Base-by-base conservation (phyloP, 2,329 filamentous ascomycete species). In the Septoria petroselini region DNA sequence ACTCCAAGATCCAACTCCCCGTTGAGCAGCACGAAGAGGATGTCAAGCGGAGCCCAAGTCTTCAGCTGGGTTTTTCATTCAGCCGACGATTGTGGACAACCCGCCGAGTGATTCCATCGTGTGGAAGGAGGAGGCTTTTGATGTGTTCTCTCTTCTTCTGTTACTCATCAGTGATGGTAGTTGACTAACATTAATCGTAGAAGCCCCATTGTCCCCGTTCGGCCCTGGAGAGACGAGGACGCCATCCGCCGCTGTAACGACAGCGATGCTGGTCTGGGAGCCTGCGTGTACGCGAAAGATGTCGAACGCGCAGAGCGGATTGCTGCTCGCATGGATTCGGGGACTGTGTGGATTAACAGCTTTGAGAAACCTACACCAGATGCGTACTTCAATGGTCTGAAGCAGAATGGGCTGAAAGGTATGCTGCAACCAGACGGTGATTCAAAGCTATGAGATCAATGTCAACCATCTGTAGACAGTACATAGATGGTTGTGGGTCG, bases 51-150 rank as follows among this genome's bases (percentile, higher is more conserved):
- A 81, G 60, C 25, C n/a, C 58, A 64, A 17, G 50, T 64, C 48
- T 58, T 68, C 53, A 60, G 71, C 59, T 46, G 62, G 50, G 59
- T 73, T 42, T 64, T 74, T 53, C 58, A 63, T 64, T 34, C 47
- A 83, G 65, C 90, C 91, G 18, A 91, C 87, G 3, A 78, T 96
- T 31, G 75, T 96, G 50, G 85, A 82, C 14, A 78, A 83, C 57
- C 87, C 91, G 45, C 81, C 83, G 52, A 90, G 95, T 70, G 76
- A 75, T 53, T 94, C 94, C 88, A 72, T 73, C 3, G 83, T 95
- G 53, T 95, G 95, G 89, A 88, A 76, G 18, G 88, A 95, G 60
- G 91, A 96, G 75, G 95, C 90, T 0, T 96, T 96, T 66, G 91
- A 91, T 43, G 17, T 33, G 41, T 43, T 4, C 4, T 15, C n/a